Base-by-base conservation (phyloP, 1,284 basidiomycete genomes). In the Cryptococcus hybrid region DNA sequence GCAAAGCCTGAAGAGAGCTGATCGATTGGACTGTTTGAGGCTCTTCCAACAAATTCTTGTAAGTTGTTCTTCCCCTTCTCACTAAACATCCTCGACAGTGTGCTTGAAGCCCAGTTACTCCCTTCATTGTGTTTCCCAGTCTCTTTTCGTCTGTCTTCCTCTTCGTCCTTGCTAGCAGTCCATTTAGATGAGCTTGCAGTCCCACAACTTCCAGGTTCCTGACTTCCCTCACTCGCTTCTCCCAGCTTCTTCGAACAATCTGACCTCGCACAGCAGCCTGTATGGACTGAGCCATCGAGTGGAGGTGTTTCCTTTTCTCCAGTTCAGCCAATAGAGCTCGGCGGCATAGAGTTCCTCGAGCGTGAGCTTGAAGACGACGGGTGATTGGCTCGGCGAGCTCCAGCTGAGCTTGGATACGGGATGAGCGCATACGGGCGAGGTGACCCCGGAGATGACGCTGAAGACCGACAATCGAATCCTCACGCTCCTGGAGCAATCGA, bases 331-430 rank as follows among this genome's bases (percentile, higher is more conserved):
- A 48, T 52, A 90, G 71, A 3, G 74, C 76, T 47, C 79, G 80
- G 13, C 93, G 85, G 39, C 84, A 78, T 15, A 95, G 79, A 43
- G 82, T 79, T 12, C 88, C 91, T 44, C 89, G 82, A 60, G 86
- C 84, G 50, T 85, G 84, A 4, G 92, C 87, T 76, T 99, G 96
- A 7, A 93, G 71, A 62, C 87, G 88, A 34, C 83, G 78, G 37
- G 96, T 81, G 67, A 92, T 86, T 2, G 88, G 88, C 66, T 89
- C 86, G 37, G 89, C 86, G 30, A 96, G 83, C 58, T 85, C 86
- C 54, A 97, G 82, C 51, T 88, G 86, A 56, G 86, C 86, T 8
- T 83, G 84, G 58, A 88, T 84, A 15, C 86, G 86, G 11, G 83
- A 83, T 54, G 87, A 84, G 11, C 82, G 82, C 69, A 86, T 87